A percentile compares a stretch with the other conserved stretches of the same genome.
These are phyloP conservation scores for Cetraspora pellucida DNA, from an alignment of 192 early-diverging fungal species.

Conservation along the genomic window DNA sequence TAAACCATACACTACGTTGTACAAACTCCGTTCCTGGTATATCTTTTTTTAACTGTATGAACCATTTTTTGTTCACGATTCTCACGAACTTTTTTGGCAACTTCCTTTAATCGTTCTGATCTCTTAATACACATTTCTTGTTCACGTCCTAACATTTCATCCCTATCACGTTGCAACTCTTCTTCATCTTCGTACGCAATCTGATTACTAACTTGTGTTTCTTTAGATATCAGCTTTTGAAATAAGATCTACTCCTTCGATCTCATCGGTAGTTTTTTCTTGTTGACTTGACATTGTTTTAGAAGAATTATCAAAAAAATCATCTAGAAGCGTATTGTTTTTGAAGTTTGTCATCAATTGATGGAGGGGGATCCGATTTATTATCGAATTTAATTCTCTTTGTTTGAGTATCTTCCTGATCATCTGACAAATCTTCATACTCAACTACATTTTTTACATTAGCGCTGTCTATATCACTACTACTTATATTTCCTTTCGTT, in stretches of 20 bases:
- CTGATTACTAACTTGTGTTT: conserved; percentile 32
- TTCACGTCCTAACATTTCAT: conserved; percentile 35
- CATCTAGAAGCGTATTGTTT: not conserved
- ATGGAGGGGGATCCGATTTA: no score
- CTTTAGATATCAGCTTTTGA: conserved; percentile 33
- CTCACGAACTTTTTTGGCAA: conserved; percentile 9
- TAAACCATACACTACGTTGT: no score
- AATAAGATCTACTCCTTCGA: conserved; percentile 28
- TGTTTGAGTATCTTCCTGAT: no score
- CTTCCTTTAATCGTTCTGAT: conserved; percentile 29
- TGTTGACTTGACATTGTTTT: not conserved
- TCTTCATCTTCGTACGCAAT: conserved; percentile 33
- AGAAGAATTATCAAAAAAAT: conserved; percentile 31
- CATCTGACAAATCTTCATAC: no score
- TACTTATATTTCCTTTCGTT: no score
- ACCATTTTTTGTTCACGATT: conserved; percentile 1
- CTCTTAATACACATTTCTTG: conserved; percentile 33
- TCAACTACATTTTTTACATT: no score
- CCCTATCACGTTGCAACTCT: conserved; percentile 31
- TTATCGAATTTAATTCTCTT: no score
- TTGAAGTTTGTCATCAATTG: no score
- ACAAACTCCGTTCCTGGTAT: no score
- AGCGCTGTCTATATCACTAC: no score
- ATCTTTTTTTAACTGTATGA: not conserved
- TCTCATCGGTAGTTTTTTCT: not conserved